Percentiles rank a stretch among this genome's conserved stretches.
phyloP scores from a whole-genome alignment of 2,329 filamentous ascomycete genomes.

The Falciphora oryzae region DNA sequence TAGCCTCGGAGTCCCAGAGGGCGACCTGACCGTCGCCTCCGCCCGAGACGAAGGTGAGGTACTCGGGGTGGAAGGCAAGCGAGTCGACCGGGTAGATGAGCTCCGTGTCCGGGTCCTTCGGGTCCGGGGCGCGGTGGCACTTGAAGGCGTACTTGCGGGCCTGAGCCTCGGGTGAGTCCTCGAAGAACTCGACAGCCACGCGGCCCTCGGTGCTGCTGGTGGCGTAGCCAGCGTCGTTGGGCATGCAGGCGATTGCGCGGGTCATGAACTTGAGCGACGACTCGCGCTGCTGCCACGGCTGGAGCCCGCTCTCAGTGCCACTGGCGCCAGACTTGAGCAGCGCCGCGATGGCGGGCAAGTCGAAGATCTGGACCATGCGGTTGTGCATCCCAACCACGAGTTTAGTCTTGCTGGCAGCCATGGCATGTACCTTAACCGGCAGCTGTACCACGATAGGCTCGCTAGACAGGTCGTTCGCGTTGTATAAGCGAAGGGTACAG shows the following conservation, averaged over 20 bases:
- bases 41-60: conserved; percentile 81
- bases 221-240: conserved; percentile 89
- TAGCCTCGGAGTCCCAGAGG: conserved; percentile 86
- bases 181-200: conserved; percentile 97
- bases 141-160: conserved; percentile 98
- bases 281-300: conserved; percentile 90
- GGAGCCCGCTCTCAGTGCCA: conserved; percentile 40
- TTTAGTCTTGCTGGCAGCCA: conserved; percentile 71
- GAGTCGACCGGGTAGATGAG: conserved; percentile 90
- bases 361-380: conserved; percentile 91
- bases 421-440: conserved; percentile 82
- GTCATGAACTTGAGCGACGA: conserved; percentile 96
- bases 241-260: conserved; percentile 90
- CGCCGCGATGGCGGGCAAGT: conserved; percentile 62
- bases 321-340: conserved; percentile 39
- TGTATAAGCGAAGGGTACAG: conserved; percentile 79
- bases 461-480: conserved; percentile 46
- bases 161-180: conserved; percentile 80
- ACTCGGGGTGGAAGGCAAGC: conserved; percentile 76
- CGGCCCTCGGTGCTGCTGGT: conserved; percentile 90
- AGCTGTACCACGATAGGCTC: conserved; percentile 62
- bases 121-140: conserved; percentile 76
- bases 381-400: conserved; percentile 94
- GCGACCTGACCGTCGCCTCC: conserved; percentile 90
- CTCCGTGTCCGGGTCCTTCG: conserved; percentile 61